Evolutionary conservation across 495 filamentous ascomycete species (phyloP).

Genomic region (Penicillium chermesinum): DNA sequence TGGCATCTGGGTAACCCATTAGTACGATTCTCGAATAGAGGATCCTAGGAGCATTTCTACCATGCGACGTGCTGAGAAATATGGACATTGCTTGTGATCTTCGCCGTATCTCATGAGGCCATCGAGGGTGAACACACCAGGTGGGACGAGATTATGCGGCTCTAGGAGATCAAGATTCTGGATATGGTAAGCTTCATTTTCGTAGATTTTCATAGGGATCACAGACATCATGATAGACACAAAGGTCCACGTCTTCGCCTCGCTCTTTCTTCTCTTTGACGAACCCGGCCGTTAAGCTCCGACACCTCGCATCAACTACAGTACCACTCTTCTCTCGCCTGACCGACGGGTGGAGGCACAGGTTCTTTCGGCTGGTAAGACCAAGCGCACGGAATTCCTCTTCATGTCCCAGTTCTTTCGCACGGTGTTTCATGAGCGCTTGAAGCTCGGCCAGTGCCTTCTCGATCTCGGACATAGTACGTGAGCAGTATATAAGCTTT

Average conservation of each 20-base stretch:
- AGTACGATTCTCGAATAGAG: too few relatives aligned
- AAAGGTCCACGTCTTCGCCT: constrained; percentile 89
- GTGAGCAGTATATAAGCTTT: constrained; percentile 98
- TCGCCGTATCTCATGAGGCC: constrained; percentile 82
- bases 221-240: constrained; percentile 86
- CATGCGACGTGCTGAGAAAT: constrained; percentile 94
- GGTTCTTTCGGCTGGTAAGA: constrained; percentile 91
- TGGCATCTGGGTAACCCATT: too few relatives aligned
- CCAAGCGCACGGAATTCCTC: constrained; percentile 93
- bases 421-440: constrained; percentile 86
- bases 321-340: constrained; percentile 91
- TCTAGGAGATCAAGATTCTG: constrained; percentile 92
- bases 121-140: constrained; percentile 95
- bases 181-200: constrained; percentile 10
- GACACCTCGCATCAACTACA: constrained; percentile 89
- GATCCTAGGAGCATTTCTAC: constrained; percentile 41
- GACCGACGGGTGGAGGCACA: constrained; percentile 93
- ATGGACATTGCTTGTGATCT: constrained; percentile 93
- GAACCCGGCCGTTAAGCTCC: constrained; percentile 93
- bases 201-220: neutral
- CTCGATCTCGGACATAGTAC: constrained; percentile 62
- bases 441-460: constrained; percentile 93
- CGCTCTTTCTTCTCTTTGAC: constrained; percentile 94
- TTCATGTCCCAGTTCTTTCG: constrained; percentile 75
- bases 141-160: constrained; percentile 86